phyloP scores from a whole-genome alignment of 305 asterid species.

The Fraxinus sp. region DNA sequence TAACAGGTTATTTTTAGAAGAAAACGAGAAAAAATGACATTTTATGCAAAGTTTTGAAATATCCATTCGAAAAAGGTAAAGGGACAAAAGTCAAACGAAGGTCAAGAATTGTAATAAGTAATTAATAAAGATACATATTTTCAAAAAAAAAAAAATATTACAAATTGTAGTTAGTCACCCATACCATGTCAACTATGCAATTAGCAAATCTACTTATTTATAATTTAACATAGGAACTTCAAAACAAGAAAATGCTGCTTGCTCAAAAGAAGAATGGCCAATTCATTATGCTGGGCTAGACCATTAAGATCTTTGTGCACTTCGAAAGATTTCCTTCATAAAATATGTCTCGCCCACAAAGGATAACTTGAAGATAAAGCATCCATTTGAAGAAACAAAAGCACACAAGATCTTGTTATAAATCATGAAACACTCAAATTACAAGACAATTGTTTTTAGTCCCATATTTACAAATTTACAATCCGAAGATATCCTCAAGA shows the following conservation, averaged over 20 bases:
- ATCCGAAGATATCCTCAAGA: conserved; percentile 6
- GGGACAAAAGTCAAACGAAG: too few species aligned
- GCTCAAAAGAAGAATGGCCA: background rate
- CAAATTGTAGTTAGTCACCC: too few species aligned
- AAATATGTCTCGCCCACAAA: background rate
- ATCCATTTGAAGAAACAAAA: background rate
- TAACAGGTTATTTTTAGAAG: too few species aligned
- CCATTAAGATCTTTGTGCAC: background rate
- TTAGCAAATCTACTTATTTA: too few species aligned
- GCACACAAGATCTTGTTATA: background rate
- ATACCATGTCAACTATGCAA: too few species aligned
- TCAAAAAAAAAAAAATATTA: too few species aligned
- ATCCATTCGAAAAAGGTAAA: too few species aligned
- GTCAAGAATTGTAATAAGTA: too few species aligned
- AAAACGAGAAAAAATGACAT: too few species aligned
- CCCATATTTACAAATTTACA: conserved; percentile 26
- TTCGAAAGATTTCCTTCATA: background rate
- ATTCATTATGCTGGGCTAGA: background rate
- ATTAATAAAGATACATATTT: too few species aligned
- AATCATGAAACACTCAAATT: background rate
- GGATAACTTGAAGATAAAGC: background rate
- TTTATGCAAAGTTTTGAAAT: too few species aligned
- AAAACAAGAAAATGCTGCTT: background rate
- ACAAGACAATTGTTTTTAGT: background rate
- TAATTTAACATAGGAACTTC: background rate